Evolutionary conservation across 2,329 filamentous ascomycete genomes (phyloP), one percentile per base, ranked within the genome.

Genomic region (Truncatella angustata): DNA sequence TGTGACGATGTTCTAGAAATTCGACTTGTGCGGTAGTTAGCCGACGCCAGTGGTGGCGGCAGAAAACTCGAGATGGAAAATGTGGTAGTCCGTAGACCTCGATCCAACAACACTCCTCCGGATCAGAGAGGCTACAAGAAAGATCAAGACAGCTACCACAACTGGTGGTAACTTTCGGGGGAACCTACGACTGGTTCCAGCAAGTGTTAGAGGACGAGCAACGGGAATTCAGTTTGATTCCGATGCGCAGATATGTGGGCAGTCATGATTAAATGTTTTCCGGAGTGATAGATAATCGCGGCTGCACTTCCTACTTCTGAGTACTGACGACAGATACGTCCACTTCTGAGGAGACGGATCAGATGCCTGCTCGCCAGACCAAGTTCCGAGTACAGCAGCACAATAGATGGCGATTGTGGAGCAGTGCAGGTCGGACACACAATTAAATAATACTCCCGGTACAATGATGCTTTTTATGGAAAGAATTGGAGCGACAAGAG

Each of bases 131-230:
- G 16, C 7, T n/a, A 39, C 24, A 34, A 6, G 11, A 46, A 4
- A 40, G 24, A 12, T 16, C 48, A 28, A 24, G 14, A 21, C 30
- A 35, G 20, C 37, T 30, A 39, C n/a, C 21, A 16, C 18, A n/a
- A 4, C 21, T 28, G 28, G 43, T 51, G 20, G 26, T 37, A 20
- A 20, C 23, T 55, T 26, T 14, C n/a, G 40, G 39, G 56, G 64
- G 64, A 68, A 67, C 65, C 65, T 63, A 58, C 56, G 51, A 54
- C 56, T 61, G 65, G 63, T 67, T 64, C 65, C 60, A 60, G 57
- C 58, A 60, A 63, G 60, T 68, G 65, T 64, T 66, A 68, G 61
- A 66, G 64, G 52, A 58, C 57, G 53, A 60, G 58, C 53, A 60
- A 48, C 47, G 55, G 58, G 50, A 56, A 54, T 50, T 56, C 54